A percentile compares a stretch with the other conserved stretches of the same genome.
phyloP scores from a whole-genome alignment of 2,329 filamentous ascomycete species.

The Sordariomycetes sp. region DNA sequence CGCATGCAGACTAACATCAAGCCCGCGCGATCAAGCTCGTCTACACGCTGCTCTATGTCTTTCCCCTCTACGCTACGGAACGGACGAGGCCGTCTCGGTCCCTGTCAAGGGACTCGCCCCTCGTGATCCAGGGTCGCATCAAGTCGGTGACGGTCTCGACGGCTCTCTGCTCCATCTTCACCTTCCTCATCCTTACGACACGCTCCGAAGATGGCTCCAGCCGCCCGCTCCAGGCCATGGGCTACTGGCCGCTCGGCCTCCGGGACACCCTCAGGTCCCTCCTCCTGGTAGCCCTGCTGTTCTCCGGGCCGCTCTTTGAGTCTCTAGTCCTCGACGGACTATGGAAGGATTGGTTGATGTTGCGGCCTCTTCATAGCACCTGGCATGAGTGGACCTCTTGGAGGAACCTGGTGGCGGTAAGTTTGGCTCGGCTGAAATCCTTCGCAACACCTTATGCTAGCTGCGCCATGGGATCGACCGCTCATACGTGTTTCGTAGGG shows the following conservation, averaged over 20 bases:
- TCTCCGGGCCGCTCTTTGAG: constrained; percentile 76
- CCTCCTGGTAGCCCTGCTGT: constrained; percentile 65
- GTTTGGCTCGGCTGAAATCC: constrained; percentile 16
- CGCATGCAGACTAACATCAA: neutral
- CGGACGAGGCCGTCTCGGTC: constrained; percentile 67
- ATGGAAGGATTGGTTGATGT: constrained; percentile 51
- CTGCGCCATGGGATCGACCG: neutral
- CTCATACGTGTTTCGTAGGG: constrained; percentile 24
- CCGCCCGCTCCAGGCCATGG: constrained; percentile 44
- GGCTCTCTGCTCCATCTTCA: constrained; percentile 49
- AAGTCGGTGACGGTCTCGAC: constrained; percentile 69
- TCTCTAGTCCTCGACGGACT: constrained; percentile 56
- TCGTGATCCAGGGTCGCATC: constrained; percentile 78
- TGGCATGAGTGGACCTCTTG: constrained; percentile 68
- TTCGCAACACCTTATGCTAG: neutral
- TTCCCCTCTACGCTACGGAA: constrained; percentile 76
- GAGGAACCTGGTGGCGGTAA: constrained; percentile 75
- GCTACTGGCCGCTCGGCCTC: constrained; percentile 65
- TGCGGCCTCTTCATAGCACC: constrained; percentile 41
- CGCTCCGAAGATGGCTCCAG: constrained; percentile 37
- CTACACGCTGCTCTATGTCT: constrained; percentile 82
- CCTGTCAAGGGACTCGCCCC: constrained; percentile 75
- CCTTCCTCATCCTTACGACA: constrained; percentile 50
- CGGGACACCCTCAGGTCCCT: constrained; percentile 50
- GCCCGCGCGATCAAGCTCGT: constrained; percentile 36